These are phyloP conservation scores for Fonsecaea pugnacius DNA, from an alignment of 2,329 filamentous ascomycete genomes.

Conservation along the genomic window DNA sequence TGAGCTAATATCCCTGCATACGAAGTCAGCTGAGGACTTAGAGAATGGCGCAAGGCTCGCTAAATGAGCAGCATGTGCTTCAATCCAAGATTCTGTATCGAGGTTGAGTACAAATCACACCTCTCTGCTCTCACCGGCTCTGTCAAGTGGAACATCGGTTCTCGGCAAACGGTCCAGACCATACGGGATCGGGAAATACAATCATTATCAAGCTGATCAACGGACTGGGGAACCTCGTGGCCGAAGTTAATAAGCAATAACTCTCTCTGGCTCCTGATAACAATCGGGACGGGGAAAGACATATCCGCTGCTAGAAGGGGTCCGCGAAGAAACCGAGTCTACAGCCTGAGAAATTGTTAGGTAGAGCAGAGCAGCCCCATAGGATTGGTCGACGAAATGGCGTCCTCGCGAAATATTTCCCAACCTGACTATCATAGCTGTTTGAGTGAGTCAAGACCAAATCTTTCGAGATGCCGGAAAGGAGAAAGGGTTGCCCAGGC, in stretches of 20 bases:
- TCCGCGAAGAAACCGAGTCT: background rate
- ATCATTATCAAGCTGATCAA: background rate
- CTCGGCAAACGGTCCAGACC: background rate
- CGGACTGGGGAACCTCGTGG: background rate
- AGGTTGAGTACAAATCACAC: background rate
- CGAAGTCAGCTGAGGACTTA: background rate
- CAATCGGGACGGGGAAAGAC: background rate
- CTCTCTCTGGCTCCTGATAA: background rate
- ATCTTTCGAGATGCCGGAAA: background rate
- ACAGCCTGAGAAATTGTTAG: background rate
- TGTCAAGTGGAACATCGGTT: background rate
- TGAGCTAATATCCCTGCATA: background rate
- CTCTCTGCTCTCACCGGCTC: background rate
- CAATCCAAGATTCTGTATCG: background rate
- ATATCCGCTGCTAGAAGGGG: background rate
- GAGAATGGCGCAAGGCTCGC: background rate
- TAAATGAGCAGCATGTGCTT: background rate
- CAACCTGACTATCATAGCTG: background rate
- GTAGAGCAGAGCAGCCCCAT: background rate
- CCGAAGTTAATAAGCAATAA: background rate
- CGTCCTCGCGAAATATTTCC: background rate
- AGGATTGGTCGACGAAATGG: background rate
- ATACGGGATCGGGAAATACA: slow-evolving; percentile 1
- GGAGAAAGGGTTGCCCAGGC: background rate
- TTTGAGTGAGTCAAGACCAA: background rate